Percentiles rank a stretch among this genome's conserved stretches.
phyloP scores from a whole-genome alignment of 2,329 filamentous ascomycete species.

The Sporothrix humicola region DNA sequence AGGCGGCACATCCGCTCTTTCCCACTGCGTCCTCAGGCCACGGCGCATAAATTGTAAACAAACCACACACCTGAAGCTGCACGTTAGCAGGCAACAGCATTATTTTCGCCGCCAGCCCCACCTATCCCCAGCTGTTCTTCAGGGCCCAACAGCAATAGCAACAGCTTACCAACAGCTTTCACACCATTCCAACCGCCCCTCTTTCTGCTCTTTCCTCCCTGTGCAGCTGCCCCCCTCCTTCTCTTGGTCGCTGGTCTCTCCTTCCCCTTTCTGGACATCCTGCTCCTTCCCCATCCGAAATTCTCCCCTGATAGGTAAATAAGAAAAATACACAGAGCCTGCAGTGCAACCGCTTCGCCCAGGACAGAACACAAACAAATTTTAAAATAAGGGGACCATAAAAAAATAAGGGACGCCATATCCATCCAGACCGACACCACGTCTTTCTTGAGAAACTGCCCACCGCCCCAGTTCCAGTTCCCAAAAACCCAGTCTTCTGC shows the following conservation, averaged over 20 bases:
- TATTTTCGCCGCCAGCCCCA: constrained; percentile 30
- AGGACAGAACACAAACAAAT: constrained; percentile 32
- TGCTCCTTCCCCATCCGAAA: constrained; percentile 35
- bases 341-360: constrained; percentile 23
- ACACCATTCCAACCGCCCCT: constrained; percentile 20
- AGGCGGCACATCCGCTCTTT: constrained; percentile 17
- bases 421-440: constrained; percentile 29
- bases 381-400: constrained; percentile 35
- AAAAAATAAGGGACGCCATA: constrained; percentile 30
- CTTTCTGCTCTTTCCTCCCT: constrained; percentile 26
- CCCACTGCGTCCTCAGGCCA: constrained; percentile 19
- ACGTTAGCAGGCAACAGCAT: constrained; percentile 22
- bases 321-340: constrained; percentile 30
- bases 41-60: constrained; percentile 24
- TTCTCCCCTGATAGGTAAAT: constrained; percentile 33
- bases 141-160: neutral
- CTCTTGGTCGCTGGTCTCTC: constrained; percentile 21
- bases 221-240: constrained; percentile 23
- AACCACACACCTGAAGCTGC: neutral
- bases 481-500: constrained; percentile 30
- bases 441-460: constrained; percentile 28
- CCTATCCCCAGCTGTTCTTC: neutral
- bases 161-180: neutral
- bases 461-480: constrained; percentile 17
- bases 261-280: constrained; percentile 24